Evolutionary conservation across 495 filamentous ascomycete genomes (phyloP).

Genomic region (Trypethelium eluteriae): DNA sequence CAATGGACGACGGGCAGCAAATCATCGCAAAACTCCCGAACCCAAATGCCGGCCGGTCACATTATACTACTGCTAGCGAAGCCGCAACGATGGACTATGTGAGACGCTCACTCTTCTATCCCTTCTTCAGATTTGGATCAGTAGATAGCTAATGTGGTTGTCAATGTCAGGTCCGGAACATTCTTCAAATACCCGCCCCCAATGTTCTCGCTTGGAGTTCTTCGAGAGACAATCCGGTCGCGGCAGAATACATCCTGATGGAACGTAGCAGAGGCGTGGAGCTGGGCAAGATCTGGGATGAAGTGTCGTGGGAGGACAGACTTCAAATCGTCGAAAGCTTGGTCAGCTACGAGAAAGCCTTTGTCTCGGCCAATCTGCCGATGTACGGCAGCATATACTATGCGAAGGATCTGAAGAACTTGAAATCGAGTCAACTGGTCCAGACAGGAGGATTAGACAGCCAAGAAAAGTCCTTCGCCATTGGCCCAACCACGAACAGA

Average conservation of each 20-base stretch:
- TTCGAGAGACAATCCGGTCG: neutral
- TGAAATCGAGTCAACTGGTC: too few species aligned
- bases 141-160: neutral
- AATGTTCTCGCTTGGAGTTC: neutral
- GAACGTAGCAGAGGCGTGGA: neutral
- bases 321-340: too few species aligned
- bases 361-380: neutral
- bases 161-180: neutral
- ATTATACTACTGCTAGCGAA: constrained; percentile 16
- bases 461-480: neutral
- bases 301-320: neutral
- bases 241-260: constrained; percentile 1
- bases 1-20: constrained; percentile 18
- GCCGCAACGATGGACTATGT: constrained; percentile 13
- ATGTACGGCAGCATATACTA: neutral
- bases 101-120: neutral
- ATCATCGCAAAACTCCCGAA: constrained; percentile 20
- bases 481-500: neutral
- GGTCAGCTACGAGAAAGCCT: neutral
- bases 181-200: neutral
- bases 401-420: neutral
- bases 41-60: constrained; percentile 16
- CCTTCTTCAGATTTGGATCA: too few species aligned
- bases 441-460: too few species aligned
- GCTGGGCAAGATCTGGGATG: neutral